Conservation (phyloP, 2,329 filamentous ascomycete species). For the Calonectria pauciramosa region DNA sequence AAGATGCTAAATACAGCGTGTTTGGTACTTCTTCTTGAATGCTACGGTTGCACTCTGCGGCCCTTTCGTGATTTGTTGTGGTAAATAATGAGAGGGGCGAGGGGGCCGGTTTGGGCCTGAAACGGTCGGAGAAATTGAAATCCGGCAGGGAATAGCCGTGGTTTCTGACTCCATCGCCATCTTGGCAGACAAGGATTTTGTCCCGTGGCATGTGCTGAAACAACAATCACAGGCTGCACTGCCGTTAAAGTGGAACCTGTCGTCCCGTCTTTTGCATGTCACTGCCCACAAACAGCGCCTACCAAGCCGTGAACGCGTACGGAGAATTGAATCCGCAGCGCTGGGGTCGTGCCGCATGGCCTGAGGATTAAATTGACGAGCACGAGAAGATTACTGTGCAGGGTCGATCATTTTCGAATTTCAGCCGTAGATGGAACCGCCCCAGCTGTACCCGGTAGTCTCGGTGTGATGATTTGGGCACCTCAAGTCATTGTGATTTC, state of each 20-base stretch:
- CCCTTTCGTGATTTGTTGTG: background rate
- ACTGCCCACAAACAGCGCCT: background rate
- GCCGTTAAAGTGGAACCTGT: background rate
- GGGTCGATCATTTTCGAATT: background rate
- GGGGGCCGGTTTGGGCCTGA: background rate
- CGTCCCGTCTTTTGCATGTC: background rate
- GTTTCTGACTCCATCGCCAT: background rate
- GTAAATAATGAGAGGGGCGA: background rate
- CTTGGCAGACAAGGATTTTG: background rate
- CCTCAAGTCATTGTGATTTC: no score
- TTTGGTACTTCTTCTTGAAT: background rate
- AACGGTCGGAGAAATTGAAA: constrained; percentile 9
- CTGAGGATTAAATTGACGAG: no score
- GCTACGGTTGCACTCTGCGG: background rate
- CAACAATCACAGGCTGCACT: background rate
- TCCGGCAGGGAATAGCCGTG: background rate
- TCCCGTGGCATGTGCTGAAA: background rate
- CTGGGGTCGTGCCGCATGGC: background rate
- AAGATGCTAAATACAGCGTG: background rate
- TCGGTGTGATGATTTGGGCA: no score
- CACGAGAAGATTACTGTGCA: no score
- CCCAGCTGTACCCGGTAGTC: background rate
- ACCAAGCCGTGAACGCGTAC: background rate
- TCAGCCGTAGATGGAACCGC: no score
- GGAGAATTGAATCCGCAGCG: background rate